A percentile compares a stretch with the other conserved stretches of the same genome.
Conservation (phyloP, 75 land plant species). For the Pinus tabuliformis region DNA sequence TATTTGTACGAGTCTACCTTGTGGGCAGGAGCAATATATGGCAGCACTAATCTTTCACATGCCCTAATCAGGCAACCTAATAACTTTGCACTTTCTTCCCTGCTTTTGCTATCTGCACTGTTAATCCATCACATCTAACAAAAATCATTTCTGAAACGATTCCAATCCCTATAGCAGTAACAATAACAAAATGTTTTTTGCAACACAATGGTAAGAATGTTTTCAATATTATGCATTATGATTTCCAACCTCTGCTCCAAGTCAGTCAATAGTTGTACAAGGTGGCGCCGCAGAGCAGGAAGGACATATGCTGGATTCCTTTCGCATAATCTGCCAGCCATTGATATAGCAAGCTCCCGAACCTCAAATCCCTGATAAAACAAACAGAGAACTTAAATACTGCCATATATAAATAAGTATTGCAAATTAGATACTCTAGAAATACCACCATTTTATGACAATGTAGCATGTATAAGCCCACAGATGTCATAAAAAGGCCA, state of each 20-base stretch:
- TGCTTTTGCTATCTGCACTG: constrained; percentile 95
- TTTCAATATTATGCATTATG: neutral
- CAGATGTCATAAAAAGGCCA: neutral
- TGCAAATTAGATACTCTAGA: neutral
- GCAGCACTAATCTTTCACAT: constrained; percentile 84
- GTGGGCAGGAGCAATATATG: constrained; percentile 94
- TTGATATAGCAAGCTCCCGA: constrained; percentile 74
- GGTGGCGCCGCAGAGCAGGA: constrained; percentile 97
- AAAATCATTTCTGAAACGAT: neutral
- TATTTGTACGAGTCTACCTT: constrained; percentile 41
- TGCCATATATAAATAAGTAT: neutral
- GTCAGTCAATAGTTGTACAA: constrained; percentile 87
- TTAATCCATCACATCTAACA: constrained; percentile 10
- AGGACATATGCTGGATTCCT: constrained; percentile 98
- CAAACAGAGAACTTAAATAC: neutral
- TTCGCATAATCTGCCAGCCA: constrained; percentile 90
- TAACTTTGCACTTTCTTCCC: constrained; percentile 96
- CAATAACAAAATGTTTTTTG: neutral
- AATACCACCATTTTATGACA: neutral
- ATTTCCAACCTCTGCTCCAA: constrained; percentile 70
- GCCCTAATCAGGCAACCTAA: constrained; percentile 87
- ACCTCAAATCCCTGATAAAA: constrained; percentile 71
- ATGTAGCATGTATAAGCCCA: neutral
- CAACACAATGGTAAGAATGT: neutral
- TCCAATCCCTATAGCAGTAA: neutral